Conservation (phyloP, 495 filamentous ascomycete species). For the Neurospora sp. region DNA sequence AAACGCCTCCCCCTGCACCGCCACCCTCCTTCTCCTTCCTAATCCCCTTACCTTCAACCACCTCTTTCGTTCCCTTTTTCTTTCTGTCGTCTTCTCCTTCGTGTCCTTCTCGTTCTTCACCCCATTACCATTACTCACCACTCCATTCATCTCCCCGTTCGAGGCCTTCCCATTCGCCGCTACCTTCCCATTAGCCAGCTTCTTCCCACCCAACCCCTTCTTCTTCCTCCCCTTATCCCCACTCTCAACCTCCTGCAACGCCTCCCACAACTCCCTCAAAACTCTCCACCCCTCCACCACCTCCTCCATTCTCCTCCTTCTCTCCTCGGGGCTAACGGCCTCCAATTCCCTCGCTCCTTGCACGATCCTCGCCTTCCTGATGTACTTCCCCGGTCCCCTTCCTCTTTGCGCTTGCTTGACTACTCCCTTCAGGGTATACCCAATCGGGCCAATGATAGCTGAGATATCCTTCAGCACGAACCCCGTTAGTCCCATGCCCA, state of each 20-base stretch:
- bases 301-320: constrained; percentile 10
- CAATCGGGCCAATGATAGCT: constrained; percentile 52
- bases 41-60: neutral
- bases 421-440: constrained; percentile 58
- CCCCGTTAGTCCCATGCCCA: constrained; percentile 67
- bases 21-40: constrained; percentile 2
- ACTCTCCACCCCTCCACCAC: constrained; percentile 25
- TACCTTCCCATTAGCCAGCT: neutral
- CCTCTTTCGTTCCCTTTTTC: constrained; percentile 11
- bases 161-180: neutral
- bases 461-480: constrained; percentile 62
- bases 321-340: constrained; percentile 19
- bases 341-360: constrained; percentile 34
- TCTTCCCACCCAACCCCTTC: neutral
- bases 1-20: constrained; percentile 29
- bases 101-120: neutral
- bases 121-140: constrained; percentile 6
- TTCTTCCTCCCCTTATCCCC: constrained; percentile 17
- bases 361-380: constrained; percentile 39
- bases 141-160: neutral
- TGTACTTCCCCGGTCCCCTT: constrained; percentile 35
- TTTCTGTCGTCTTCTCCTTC: neutral
- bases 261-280: constrained; percentile 30
- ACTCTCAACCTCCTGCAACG: constrained; percentile 28
- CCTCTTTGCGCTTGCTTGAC: constrained; percentile 41